phyloP scores from a whole-genome alignment of 2,329 filamentous ascomycete genomes.

The Aciculosporium take region DNA sequence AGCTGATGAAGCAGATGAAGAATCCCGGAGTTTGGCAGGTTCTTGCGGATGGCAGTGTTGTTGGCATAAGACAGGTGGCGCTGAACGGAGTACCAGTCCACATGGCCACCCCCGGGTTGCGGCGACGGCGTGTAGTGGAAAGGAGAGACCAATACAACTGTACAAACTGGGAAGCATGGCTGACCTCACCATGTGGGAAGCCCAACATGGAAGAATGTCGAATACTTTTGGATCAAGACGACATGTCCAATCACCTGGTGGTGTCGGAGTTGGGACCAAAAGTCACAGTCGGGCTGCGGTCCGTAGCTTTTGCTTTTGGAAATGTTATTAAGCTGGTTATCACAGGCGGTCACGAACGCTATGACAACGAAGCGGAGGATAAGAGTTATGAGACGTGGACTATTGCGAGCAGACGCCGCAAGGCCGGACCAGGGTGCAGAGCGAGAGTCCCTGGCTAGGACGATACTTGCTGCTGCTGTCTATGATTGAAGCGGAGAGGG shows the following conservation, averaged over 20 bases:
- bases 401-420: slow-evolving; percentile 25
- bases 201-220: slow-evolving; percentile 30
- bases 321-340: slow-evolving; percentile 59
- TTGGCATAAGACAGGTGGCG: slow-evolving; percentile 44
- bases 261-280: slow-evolving; percentile 54
- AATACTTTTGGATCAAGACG: slow-evolving; percentile 27
- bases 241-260: slow-evolving; percentile 40
- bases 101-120: neutral
- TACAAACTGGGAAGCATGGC: slow-evolving; percentile 40
- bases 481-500: neutral
- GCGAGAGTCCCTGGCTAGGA: slow-evolving; percentile 7
- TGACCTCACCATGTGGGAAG: slow-evolving; percentile 30
- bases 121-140: slow-evolving; percentile 1
- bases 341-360: slow-evolving; percentile 46
- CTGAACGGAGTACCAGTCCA: slow-evolving; percentile 3
- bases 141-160: neutral
- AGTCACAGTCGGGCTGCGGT: slow-evolving; percentile 44
- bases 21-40: slow-evolving; percentile 53
- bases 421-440: slow-evolving; percentile 13
- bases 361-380: slow-evolving; percentile 29
- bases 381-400: slow-evolving; percentile 17
- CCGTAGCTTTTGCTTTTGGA: slow-evolving; percentile 56
- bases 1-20: slow-evolving; percentile 37
- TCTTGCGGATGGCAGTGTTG: slow-evolving; percentile 42
- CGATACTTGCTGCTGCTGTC: neutral